phyloP scores from a whole-genome alignment of 129 eudicot species.

The Lactuca saligna region DNA sequence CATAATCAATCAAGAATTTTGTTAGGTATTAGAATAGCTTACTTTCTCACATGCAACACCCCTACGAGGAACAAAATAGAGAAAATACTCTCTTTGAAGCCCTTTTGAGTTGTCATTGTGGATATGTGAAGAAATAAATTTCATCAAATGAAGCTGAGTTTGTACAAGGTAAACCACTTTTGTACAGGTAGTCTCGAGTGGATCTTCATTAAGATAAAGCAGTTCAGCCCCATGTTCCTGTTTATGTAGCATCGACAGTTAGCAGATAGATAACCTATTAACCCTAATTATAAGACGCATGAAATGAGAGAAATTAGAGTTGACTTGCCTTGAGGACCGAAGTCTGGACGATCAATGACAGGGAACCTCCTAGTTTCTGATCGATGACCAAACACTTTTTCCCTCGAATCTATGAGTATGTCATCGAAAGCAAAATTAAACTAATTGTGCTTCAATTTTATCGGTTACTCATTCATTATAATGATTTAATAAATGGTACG shows the following conservation, averaged over 20 bases:
- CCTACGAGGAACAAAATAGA: conserved; percentile 97
- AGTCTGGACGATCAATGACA: conserved; percentile 75
- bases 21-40: conserved; percentile 23
- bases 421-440: neutral
- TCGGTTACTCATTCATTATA: neutral
- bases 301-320: neutral
- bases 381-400: conserved; percentile 92
- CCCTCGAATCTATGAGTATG: conserved; percentile 68
- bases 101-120: conserved; percentile 80
- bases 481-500: neutral
- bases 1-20: conserved; percentile 1
- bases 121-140: conserved; percentile 67
- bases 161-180: conserved; percentile 94
- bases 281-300: neutral
- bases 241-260: conserved; percentile 14
- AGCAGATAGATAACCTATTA: conserved; percentile 11
- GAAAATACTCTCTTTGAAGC: conserved; percentile 81
- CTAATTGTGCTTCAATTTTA: neutral
- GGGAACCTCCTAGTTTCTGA: conserved; percentile 89
- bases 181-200: conserved; percentile 66
- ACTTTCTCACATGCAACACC: conserved; percentile 94
- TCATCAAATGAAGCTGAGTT: conserved; percentile 76
- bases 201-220: conserved; percentile 76
- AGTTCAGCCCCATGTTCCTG: conserved; percentile 98
- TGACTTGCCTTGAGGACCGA: conserved; percentile 74